Base-by-base conservation (phyloP, 768 basidiomycete genomes). In the Coprinopsis strossmayeri region DNA sequence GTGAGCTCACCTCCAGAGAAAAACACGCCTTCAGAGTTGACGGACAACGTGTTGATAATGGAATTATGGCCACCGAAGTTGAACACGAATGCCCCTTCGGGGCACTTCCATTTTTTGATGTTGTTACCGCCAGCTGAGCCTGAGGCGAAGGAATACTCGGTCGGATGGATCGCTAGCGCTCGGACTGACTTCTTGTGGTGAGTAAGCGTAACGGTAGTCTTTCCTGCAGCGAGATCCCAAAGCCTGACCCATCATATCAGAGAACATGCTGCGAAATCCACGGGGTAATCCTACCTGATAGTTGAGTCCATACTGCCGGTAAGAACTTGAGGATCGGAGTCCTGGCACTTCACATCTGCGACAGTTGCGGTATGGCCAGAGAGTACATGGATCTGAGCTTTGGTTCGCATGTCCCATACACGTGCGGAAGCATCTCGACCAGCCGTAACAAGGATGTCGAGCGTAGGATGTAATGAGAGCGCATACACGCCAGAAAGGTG, bases 81-180 rank as follows among this genome's bases (percentile, higher is more conserved):
- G 76, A 88, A 91, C 2, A 98, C 95, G 55, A 99, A 98, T 2
- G 81, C 65, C 39, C 96, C 96, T 54, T 97, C 91, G 3, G 96
- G 96, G 58, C 92, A 97, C 59, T 95, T 96, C 95, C 95, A 99
- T 65, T 98, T 98, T 63, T 99, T 99, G 71, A 99, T 97, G 65
- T 98, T 98, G 72, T 97, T 97, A 0, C 94, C 96, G n/a, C 96
- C 96, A 0, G 95, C 89, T 21, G 91, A 93, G 42, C 89, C 96
- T 2, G 86, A 87, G 1, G 93, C 96, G 60, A 99, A 99, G 26
- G 87, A 88, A 71, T 93, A 98, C 59, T 98, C 96, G 3, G 90
- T 91, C 1, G 95, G 95, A 62, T 97, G 94, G 48, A 99, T 84
- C 3, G 95, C 88, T 41, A 99, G 75, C 0, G 95, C 82, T 49